These are phyloP conservation scores for Sphenostylis stenocarpa DNA, from an alignment of 306 rosid species.

Conservation along the genomic window DNA sequence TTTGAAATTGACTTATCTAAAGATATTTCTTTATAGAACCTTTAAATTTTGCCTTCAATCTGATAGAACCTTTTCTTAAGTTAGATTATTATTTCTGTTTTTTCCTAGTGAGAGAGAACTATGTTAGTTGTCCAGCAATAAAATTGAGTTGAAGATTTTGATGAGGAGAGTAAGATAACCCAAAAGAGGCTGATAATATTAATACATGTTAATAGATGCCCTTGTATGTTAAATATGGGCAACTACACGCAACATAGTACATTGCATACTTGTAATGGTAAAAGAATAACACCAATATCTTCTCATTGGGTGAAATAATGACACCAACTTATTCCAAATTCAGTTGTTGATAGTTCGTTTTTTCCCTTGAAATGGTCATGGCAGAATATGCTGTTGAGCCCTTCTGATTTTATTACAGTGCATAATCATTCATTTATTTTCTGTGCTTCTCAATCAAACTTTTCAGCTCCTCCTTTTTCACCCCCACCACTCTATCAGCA, in stretches of 20 bases:
- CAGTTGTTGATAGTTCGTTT: constrained; percentile 3
- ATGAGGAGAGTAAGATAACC: not conserved
- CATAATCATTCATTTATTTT: constrained; percentile 26
- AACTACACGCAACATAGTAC: not conserved
- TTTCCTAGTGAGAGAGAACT: not conserved
- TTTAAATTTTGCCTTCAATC: no score
- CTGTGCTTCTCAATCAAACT: constrained; percentile 62
- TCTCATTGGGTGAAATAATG: not conserved
- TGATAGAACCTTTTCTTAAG: no score
- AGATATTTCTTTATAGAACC: not conserved
- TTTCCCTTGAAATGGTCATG: not conserved
- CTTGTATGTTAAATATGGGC: not conserved
- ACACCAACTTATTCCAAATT: constrained; percentile 32
- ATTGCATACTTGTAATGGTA: constrained; percentile 3
- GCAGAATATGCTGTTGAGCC: not conserved
- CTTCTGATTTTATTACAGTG: not conserved
- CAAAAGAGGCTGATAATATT: constrained; percentile 19
- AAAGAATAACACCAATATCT: constrained; percentile 19
- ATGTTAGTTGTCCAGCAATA: not conserved
- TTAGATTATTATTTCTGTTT: not conserved
- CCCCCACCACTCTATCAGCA: constrained; percentile 61
- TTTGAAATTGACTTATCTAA: constrained; percentile 7
- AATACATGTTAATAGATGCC: constrained; percentile 7
- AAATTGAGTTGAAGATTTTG: constrained; percentile 9
- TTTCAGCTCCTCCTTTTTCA: constrained; percentile 66